phyloP scores from a whole-genome alignment of 73 alveolate species.

The Tetrahymena thermophila region DNA sequence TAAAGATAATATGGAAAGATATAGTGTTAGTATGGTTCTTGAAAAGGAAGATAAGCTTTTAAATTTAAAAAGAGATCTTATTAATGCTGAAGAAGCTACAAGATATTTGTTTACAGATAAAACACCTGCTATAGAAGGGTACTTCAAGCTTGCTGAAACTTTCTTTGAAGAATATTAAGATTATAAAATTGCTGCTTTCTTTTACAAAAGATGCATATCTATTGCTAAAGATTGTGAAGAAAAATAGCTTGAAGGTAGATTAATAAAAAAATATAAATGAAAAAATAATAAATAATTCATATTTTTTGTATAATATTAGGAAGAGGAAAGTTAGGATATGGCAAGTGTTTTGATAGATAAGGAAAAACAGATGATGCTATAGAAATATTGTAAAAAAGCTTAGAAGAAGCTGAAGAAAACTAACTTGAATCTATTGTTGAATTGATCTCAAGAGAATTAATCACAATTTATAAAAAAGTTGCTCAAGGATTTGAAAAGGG shows the following conservation, averaged over 20 bases:
- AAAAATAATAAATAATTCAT: neutral
- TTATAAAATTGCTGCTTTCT: conserved; percentile 26
- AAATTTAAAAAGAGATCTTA: conserved; percentile 21
- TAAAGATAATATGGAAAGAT: neutral
- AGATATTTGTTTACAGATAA: conserved; percentile 21
- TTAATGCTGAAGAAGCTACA: conserved; percentile 35
- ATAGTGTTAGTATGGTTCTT: neutral
- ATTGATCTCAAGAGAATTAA: conserved; percentile 36
- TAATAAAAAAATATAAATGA: neutral
- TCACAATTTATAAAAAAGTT: conserved; percentile 26
- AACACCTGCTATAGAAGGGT: conserved; percentile 26
- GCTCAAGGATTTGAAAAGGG: conserved; percentile 37
- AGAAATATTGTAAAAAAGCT: conserved; percentile 17
- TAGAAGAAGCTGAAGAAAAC: conserved; percentile 24
- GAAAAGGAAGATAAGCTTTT: conserved; percentile 18
- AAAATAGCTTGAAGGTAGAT: conserved; percentile 5
- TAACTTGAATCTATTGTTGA: conserved; percentile 22
- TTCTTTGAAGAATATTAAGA: conserved; percentile 29
- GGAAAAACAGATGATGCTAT: conserved; percentile 34
- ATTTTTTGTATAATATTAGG: neutral
- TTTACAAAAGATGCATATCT: conserved; percentile 29
- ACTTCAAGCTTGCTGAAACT: conserved; percentile 22
- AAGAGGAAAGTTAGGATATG: conserved; percentile 34
- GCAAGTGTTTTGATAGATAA: conserved; percentile 28
- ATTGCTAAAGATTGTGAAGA: conserved; percentile 24